Evolutionary conservation across 768 basidiomycete genomes (phyloP), one percentile per base, ranked within the genome.

Genomic region (Daedalea quercina): DNA sequence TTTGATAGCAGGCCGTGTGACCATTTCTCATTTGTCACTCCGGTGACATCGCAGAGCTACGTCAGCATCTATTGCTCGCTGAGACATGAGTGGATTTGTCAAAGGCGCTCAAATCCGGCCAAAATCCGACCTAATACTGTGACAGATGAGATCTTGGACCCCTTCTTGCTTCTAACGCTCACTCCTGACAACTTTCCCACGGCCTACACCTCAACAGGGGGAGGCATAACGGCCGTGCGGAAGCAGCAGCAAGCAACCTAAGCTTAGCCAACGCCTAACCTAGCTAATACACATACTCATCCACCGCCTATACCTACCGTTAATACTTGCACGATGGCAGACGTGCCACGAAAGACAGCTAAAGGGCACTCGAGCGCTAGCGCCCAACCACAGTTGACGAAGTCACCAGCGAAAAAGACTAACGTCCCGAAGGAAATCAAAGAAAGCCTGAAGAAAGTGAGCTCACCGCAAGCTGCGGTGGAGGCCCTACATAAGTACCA

Each of bases 131-230:
- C n/a, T n/a, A n/a, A n/a, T n/a, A n/a, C n/a, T n/a, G n/a, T n/a
- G n/a, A n/a, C n/a, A n/a, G n/a, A n/a, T n/a, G n/a, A n/a, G n/a
- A n/a, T n/a, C n/a, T n/a, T n/a, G 47, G 47, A 34, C 33, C 35
- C 48, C 50, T 51, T 19, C 20, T 51, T 43, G 41, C 50, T 51
- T 51, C 40, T 26, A 9, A 51, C 50, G 17, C 12, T 35, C 50
- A 51, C 24, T 20, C 13, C 40, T n/a, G 50, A 40, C 25, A 25
- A 51, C 3, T 42, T 51, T 51, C 50, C 50, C 50, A 51, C 50
- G 50, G 11, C 20, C 41, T 13, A 11, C 2, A 17, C 50, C 50
- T 20, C 37, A 35, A 8, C 8, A 50, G 33, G 48, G 40, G 41
- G 3, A 22, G 50, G 50, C 37, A 3, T 4, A 3, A 13, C n/a